Conservation (phyloP, 1,139 yeast genomes). For the Zygosaccharomyces sapae region DNA sequence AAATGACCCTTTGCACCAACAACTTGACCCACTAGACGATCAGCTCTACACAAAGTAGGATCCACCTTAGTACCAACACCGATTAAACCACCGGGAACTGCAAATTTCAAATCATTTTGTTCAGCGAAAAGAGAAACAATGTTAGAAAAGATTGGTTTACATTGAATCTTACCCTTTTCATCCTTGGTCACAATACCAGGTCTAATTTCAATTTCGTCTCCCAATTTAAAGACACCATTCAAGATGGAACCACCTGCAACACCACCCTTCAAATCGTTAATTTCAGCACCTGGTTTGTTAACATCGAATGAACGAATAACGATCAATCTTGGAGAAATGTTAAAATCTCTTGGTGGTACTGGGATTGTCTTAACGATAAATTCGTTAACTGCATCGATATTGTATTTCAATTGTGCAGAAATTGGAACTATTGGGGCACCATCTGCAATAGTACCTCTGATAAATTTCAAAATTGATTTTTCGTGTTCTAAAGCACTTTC, state of each 20-base stretch:
- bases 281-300: constrained; percentile 97
- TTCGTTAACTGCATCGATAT: constrained; percentile 97
- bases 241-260: constrained; percentile 99
- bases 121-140: constrained; percentile 95
- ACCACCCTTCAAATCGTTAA: constrained; percentile 97
- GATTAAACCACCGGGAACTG: constrained; percentile 99
- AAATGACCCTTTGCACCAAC: constrained; percentile 95
- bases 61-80: constrained; percentile 99
- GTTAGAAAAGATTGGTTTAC: constrained; percentile 92
- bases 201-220: constrained; percentile 97
- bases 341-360: constrained; percentile 91
- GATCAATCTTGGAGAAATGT: constrained; percentile 89
- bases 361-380: constrained; percentile 94
- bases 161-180: constrained; percentile 86
- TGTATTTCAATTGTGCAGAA: constrained; percentile 97
- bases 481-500: constrained; percentile 95
- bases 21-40: constrained; percentile 98
- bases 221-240: constrained; percentile 93
- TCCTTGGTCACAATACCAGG: constrained; percentile 98
- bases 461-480: constrained; percentile 83
- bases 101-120: constrained; percentile 94
- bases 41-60: constrained; percentile 98
- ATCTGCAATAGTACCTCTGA: constrained; percentile 97
- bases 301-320: constrained; percentile 99
- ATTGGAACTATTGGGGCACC: constrained; percentile 99